These are phyloP conservation scores for Thelonectria discophora DNA, from an alignment of 2,329 filamentous ascomycete genomes.

Conservation along the genomic window DNA sequence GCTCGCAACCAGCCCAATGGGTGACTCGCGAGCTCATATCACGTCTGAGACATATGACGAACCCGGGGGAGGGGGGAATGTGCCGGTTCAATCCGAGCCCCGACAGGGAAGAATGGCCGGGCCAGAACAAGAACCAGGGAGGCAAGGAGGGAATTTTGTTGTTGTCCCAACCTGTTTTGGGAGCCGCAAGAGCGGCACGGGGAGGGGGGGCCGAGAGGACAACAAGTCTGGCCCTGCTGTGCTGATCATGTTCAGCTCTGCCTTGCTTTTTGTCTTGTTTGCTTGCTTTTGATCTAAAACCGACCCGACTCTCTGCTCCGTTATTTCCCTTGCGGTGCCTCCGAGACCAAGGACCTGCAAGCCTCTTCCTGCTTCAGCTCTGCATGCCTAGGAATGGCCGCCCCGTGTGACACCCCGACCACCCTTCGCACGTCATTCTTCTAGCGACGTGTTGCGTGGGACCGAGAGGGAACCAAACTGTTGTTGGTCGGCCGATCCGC, in stretches of 20 bases:
- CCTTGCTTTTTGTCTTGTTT: background rate
- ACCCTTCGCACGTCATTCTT: conserved; percentile 36
- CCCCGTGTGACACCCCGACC: conserved; percentile 5
- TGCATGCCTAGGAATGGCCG: conserved; percentile 15
- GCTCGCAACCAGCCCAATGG: conserved; percentile 29
- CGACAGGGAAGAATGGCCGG: too few relatives aligned
- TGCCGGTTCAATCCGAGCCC: background rate
- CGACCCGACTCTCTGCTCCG: background rate
- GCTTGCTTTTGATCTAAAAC: background rate
- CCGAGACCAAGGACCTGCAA: conserved; percentile 10
- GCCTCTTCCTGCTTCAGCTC: conserved; percentile 9
- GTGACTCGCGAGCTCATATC: conserved; percentile 20
- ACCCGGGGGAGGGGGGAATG: background rate
- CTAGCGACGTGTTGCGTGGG: conserved; percentile 17
- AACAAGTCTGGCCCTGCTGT: background rate
- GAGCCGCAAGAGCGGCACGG: background rate
- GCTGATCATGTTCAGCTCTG: background rate
- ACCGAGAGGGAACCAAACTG: background rate
- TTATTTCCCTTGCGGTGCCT: background rate
- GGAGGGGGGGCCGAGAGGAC: background rate
- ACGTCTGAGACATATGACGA: conserved; percentile 1
- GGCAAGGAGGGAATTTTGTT: background rate
- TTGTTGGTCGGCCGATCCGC: conserved; percentile 3
- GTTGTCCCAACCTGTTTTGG: background rate
- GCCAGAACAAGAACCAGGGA: too few relatives aligned